phyloP scores from a whole-genome alignment of 768 basidiomycete genomes.

The Lepiota venenata region DNA sequence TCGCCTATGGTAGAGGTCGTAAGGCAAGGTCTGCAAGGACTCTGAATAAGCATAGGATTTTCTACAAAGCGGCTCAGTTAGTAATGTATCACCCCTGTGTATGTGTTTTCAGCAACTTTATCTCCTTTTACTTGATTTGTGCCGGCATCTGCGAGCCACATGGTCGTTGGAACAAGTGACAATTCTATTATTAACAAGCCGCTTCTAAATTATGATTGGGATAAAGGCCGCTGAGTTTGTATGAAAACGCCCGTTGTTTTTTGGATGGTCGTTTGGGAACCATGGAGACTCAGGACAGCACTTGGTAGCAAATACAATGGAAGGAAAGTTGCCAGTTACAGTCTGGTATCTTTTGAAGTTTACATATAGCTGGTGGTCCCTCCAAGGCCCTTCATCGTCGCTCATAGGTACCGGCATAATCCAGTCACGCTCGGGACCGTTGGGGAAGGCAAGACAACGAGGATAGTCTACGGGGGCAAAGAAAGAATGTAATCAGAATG shows the following conservation, averaged over 20 bases:
- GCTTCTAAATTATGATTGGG: background rate
- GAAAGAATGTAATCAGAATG: constrained; percentile 1
- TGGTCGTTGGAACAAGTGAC: constrained; percentile 9
- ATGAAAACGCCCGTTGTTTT: too few species aligned
- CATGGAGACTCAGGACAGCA: too few species aligned
- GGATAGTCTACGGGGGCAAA: background rate
- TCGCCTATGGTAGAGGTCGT: too few species aligned
- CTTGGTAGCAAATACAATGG: too few species aligned
- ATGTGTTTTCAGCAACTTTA: constrained; percentile 3
- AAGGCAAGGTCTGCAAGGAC: background rate
- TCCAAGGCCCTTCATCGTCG: background rate
- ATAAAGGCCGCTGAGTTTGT: background rate
- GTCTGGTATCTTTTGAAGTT: too few species aligned
- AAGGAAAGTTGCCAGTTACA: too few species aligned
- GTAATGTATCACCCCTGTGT: background rate
- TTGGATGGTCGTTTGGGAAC: too few species aligned
- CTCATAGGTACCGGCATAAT: background rate
- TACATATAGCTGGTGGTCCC: background rate
- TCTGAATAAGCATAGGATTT: background rate
- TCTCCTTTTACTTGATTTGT: constrained; percentile 7
- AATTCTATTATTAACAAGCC: constrained; percentile 4
- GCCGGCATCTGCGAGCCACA: constrained; percentile 7
- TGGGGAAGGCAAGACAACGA: constrained; percentile 4
- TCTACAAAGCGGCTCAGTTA: background rate
- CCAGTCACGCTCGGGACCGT: background rate